Evolutionary conservation across 495 filamentous ascomycete species (phyloP).

Genomic region (Aspergillus olivimuriae): DNA sequence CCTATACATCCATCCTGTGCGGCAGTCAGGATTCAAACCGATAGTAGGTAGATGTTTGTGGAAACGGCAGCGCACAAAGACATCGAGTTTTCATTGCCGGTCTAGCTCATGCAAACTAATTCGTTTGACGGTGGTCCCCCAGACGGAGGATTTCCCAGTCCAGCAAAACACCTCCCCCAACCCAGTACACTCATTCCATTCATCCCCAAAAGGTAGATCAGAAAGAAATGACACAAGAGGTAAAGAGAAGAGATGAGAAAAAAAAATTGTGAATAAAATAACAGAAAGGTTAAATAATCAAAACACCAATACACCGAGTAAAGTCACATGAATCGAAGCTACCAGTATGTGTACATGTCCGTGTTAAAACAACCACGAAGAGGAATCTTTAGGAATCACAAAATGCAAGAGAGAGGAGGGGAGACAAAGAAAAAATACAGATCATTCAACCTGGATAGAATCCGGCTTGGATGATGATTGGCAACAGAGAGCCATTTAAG

Average conservation of each 20-base stretch:
- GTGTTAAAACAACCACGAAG: constrained; percentile 21
- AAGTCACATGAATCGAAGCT: constrained; percentile 16
- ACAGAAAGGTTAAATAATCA: constrained; percentile 24
- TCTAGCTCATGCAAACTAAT: constrained; percentile 33
- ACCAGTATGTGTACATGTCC: constrained; percentile 39
- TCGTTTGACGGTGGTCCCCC: too few relatives aligned
- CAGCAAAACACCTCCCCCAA: too few relatives aligned
- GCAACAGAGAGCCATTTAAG: constrained; percentile 40
- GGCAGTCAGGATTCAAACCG: too few relatives aligned
- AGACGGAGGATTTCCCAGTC: too few relatives aligned
- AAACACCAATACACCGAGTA: constrained; percentile 39
- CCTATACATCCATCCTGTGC: too few relatives aligned
- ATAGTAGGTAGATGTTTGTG: too few relatives aligned
- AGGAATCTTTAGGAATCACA: constrained; percentile 20
- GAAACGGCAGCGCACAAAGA: too few relatives aligned
- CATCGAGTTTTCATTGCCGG: too few relatives aligned
- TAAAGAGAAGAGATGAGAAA: constrained; percentile 18
- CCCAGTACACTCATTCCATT: constrained; percentile 27
- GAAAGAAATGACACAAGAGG: constrained; percentile 8
- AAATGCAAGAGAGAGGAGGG: constrained; percentile 10
- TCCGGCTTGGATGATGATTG: constrained; percentile 2
- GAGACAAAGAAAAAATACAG: constrained; percentile 34
- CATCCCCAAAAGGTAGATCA: constrained; percentile 1
- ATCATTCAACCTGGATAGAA: constrained; percentile 9
- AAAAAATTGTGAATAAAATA: constrained; percentile 13